These are phyloP conservation scores for Trichoderma aggressivum DNA, from an alignment of 2,329 filamentous ascomycete species.

Conservation along the genomic window DNA sequence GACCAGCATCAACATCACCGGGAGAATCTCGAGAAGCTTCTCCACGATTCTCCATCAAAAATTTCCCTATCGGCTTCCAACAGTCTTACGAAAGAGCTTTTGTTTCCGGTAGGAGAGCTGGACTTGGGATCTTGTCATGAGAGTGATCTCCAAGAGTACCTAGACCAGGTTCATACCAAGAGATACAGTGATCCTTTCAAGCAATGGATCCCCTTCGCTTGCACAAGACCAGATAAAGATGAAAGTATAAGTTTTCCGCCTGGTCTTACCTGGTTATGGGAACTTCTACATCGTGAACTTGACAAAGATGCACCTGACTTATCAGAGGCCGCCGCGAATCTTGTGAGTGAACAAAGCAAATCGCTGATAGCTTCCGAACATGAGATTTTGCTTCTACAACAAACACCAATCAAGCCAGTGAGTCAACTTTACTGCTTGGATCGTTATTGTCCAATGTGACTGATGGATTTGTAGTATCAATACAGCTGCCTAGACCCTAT, in stretches of 20 bases:
- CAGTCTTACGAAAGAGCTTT: constrained; percentile 13
- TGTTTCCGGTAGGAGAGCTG: constrained; percentile 25
- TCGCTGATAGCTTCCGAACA: not conserved
- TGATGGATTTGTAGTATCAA: not conserved
- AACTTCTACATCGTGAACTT: constrained; percentile 28
- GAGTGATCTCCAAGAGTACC: constrained; percentile 26
- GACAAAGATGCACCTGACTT: constrained; percentile 23
- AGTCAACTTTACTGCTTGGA: not conserved
- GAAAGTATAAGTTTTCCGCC: constrained; percentile 30
- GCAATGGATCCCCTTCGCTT: constrained; percentile 32
- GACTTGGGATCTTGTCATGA: constrained; percentile 25
- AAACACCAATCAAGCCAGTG: not conserved
- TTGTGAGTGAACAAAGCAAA: not conserved
- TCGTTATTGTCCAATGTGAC: not conserved
- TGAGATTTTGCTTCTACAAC: not conserved
- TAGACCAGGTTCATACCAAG: constrained; percentile 21
- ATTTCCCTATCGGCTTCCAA: not conserved
- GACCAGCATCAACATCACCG: not conserved
- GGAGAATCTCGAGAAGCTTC: not conserved
- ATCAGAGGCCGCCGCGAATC: not conserved
- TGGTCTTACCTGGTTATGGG: constrained; percentile 23
- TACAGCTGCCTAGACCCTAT: constrained; percentile 21
- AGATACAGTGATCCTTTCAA: constrained; percentile 23
- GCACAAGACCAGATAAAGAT: constrained; percentile 25
- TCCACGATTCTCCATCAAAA: not conserved